Evolutionary conservation across 331 rosid species (phyloP).

Genomic region (Cydonia oblonga): DNA sequence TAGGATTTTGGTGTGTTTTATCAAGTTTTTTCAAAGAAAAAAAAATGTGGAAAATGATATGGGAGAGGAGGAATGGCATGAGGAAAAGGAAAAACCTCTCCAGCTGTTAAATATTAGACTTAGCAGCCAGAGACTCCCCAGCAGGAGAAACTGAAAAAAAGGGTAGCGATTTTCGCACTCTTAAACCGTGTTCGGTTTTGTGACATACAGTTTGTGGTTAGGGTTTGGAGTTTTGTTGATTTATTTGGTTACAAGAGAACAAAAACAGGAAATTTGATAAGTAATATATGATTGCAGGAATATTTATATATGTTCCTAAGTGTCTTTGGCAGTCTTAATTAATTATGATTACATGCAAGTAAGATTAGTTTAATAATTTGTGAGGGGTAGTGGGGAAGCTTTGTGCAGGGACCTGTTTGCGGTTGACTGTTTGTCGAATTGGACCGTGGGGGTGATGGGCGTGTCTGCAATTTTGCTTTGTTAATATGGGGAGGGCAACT

Average conservation of each 20-base stretch:
- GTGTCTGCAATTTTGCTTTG: conserved; percentile 2
- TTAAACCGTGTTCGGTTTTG: not conserved
- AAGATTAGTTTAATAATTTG: not conserved
- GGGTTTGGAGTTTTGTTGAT: conserved; percentile 14
- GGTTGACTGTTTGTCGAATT: conserved; percentile 25
- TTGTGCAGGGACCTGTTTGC: conserved; percentile 11
- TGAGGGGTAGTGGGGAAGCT: conserved; percentile 4
- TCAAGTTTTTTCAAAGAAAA: conserved; percentile 16
- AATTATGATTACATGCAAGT: not conserved
- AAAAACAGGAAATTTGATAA: not conserved
- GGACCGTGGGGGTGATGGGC: conserved; percentile 14
- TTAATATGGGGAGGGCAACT: not conserved
- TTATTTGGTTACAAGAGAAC: not conserved
- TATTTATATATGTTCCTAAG: conserved; percentile 7
- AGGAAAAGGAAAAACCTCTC: conserved; percentile 15
- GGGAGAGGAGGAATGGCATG: conserved; percentile 12
- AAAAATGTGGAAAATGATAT: not conserved
- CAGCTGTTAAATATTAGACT: conserved; percentile 69
- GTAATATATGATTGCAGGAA: conserved; percentile 19
- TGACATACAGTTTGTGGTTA: conserved; percentile 26
- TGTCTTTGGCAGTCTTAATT: not conserved
- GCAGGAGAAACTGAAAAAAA: not conserved
- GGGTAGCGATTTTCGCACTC: not conserved
- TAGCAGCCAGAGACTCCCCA: conserved; percentile 34
- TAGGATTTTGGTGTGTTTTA: conserved; percentile 24